Evolutionary conservation across 768 basidiomycete species (phyloP).

Genomic region (Pleurotus cornucopiae): DNA sequence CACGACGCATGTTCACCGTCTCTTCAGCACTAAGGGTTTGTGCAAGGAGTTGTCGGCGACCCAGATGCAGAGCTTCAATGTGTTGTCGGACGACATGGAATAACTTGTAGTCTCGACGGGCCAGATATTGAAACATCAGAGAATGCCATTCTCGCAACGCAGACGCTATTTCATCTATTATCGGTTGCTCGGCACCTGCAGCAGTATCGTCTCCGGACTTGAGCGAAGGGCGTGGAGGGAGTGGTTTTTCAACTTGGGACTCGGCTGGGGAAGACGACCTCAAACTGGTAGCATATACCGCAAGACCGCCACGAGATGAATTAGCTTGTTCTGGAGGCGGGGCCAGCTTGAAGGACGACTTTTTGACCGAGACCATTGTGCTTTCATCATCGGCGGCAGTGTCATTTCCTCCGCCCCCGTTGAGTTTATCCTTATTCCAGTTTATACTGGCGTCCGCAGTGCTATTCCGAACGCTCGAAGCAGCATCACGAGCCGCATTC

Average conservation of each 20-base stretch:
- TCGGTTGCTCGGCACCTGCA: constrained; percentile 78
- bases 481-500: constrained; percentile 26
- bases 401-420: constrained; percentile 28
- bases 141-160: constrained; percentile 95
- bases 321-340: constrained; percentile 75
- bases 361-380: constrained; percentile 42
- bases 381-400: constrained; percentile 21
- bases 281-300: constrained; percentile 73
- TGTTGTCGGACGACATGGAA: constrained; percentile 85
- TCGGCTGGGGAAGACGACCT: constrained; percentile 67
- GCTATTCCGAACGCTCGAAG: constrained; percentile 23
- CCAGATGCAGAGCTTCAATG: constrained; percentile 87
- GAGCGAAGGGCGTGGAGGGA: constrained; percentile 89
- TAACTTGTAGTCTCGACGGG: constrained; percentile 82
- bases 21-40: constrained; percentile 87
- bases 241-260: constrained; percentile 63
- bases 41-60: constrained; percentile 85
- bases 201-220: constrained; percentile 93
- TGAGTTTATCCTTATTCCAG: constrained; percentile 41
- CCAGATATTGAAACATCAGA: constrained; percentile 88
- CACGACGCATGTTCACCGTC: constrained; percentile 71
- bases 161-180: constrained; percentile 96
- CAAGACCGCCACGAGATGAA: constrained; percentile 65
- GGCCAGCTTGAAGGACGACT: constrained; percentile 61
- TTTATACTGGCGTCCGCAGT: constrained; percentile 43